These are phyloP conservation scores for Cercospora zeina DNA, from an alignment of 2,329 filamentous ascomycete genomes.

Conservation along the genomic window DNA sequence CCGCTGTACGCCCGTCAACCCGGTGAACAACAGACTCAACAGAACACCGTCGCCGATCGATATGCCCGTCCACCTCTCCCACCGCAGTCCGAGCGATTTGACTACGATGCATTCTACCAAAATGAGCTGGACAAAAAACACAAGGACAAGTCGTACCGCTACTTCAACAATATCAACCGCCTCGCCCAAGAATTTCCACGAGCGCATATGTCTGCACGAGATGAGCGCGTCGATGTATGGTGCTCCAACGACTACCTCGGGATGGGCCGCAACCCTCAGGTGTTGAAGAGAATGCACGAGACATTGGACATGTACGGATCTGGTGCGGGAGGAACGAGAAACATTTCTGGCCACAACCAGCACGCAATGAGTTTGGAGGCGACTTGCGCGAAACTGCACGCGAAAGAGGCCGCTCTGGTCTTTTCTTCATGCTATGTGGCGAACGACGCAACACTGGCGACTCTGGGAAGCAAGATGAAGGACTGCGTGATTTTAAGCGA, in stretches of 20 bases:
- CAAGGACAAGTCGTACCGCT: slow-evolving; percentile 99
- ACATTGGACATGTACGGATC: slow-evolving; percentile 93
- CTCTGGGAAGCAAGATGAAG: slow-evolving; percentile 92
- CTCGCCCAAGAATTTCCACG: slow-evolving; percentile 93
- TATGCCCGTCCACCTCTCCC: slow-evolving; percentile 51
- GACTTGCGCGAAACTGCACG: slow-evolving; percentile 81
- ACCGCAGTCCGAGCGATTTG: slow-evolving; percentile 63
- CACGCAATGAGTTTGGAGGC: slow-evolving; percentile 84
- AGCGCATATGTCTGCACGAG: slow-evolving; percentile 80
- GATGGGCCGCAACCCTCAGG: slow-evolving; percentile 88
- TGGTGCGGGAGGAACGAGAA: slow-evolving; percentile 90
- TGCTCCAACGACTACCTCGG: slow-evolving; percentile 99
- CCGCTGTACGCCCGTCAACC: slow-evolving; percentile 28
- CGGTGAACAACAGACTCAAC: slow-evolving; percentile 18
- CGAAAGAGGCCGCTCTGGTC: slow-evolving; percentile 87
- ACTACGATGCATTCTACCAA: slow-evolving; percentile 89
- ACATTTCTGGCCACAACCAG: slow-evolving; percentile 96
- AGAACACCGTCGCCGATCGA: slow-evolving; percentile 25
- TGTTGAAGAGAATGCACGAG: slow-evolving; percentile 89
- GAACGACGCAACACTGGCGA: slow-evolving; percentile 94
- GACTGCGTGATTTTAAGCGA: slow-evolving; percentile 98
- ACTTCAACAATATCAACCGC: slow-evolving; percentile 99
- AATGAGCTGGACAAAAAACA: slow-evolving; percentile 95
- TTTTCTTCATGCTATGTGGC: slow-evolving; percentile 98
- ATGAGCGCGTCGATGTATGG: slow-evolving; percentile 94